These are phyloP conservation scores for Ophiobolus disseminans DNA, from an alignment of 2,329 filamentous ascomycete genomes.

Conservation along the genomic window DNA sequence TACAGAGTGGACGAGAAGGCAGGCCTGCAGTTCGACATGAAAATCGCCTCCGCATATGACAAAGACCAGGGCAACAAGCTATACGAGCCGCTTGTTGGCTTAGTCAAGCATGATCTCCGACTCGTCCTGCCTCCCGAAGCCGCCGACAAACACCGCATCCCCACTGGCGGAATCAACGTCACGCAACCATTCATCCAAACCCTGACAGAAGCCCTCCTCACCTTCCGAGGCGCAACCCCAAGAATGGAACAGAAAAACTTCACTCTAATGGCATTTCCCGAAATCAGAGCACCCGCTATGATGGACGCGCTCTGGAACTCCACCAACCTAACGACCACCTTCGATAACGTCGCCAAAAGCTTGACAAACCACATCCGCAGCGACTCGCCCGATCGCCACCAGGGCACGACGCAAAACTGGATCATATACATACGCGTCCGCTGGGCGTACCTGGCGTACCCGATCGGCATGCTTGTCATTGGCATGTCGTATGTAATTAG, in stretches of 20 bases:
- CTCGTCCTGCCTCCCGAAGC: neutral
- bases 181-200: neutral
- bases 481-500: constrained; percentile 6
- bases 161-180: neutral
- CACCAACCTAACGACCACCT: constrained; percentile 1
- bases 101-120: neutral
- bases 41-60: neutral
- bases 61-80: neutral
- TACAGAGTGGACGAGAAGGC: neutral
- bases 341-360: constrained; percentile 6
- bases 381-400: neutral
- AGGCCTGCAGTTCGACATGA: neutral
- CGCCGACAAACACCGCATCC: neutral
- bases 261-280: neutral
- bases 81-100: neutral
- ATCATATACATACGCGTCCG: constrained; percentile 4
- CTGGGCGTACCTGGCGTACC: constrained; percentile 9
- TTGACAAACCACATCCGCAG: constrained; percentile 9
- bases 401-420: constrained; percentile 4
- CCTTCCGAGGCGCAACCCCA: neutral
- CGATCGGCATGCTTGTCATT: constrained; percentile 1
- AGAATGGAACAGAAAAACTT: neutral
- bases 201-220: neutral
- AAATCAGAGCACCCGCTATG: neutral
- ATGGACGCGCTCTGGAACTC: constrained; percentile 8